A percentile compares a stretch with the other conserved stretches of the same genome.
phyloP scores from a whole-genome alignment of 148 eudicot genomes.

The Rhododendron ferrugineum region DNA sequence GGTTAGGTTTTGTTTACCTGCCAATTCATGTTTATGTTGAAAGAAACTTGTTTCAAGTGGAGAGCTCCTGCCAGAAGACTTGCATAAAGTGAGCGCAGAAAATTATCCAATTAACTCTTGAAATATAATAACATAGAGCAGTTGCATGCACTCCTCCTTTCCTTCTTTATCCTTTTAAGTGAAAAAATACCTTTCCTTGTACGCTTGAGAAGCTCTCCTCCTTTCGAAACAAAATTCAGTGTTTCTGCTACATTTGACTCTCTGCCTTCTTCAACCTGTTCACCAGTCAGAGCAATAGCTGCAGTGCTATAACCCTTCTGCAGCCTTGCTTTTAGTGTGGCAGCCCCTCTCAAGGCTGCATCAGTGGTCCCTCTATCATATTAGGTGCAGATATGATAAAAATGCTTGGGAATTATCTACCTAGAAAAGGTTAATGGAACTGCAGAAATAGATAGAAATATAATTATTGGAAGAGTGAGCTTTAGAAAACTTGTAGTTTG shows the following conservation, averaged over 20 bases:
- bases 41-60: conserved; percentile 87
- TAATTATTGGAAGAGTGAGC: neutral
- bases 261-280: conserved; percentile 47
- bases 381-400: neutral
- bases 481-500: neutral
- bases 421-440: neutral
- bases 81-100: conserved; percentile 2
- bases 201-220: conserved; percentile 84
- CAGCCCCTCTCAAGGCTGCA: conserved; percentile 78
- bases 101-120: neutral
- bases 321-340: conserved; percentile 66
- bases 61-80: conserved; percentile 58
- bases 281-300: conserved; percentile 33
- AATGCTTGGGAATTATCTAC: neutral
- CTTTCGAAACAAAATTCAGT: conserved; percentile 58
- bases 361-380: neutral
- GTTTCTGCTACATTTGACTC: conserved; percentile 38
- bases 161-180: neutral
- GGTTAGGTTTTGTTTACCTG: conserved; percentile 41
- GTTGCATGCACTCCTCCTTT: neutral
- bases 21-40: conserved; percentile 63
- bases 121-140: neutral
- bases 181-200: conserved; percentile 70
- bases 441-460: neutral
- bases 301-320: conserved; percentile 48